These are phyloP conservation scores for Gigaspora rosea DNA, from an alignment of 192 early-diverging fungal genomes.

Conservation along the genomic window DNA sequence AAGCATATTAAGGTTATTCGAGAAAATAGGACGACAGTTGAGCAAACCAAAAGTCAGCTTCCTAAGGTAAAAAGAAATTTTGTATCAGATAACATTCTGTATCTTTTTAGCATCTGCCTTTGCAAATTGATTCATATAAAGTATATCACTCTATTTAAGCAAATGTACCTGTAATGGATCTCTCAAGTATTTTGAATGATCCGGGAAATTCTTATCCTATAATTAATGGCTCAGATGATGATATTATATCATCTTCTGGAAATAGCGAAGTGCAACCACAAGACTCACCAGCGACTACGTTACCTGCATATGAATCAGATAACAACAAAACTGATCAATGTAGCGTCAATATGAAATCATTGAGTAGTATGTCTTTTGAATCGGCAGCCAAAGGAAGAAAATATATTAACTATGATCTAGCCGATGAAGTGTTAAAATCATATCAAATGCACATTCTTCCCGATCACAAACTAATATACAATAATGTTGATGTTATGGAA, in stretches of 20 bases:
- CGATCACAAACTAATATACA: background rate
- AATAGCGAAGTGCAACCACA: background rate
- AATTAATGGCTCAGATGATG: too few relatives aligned
- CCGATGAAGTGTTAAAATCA: conserved; percentile 7
- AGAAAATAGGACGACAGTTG: background rate
- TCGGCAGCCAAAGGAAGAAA: conserved; percentile 5
- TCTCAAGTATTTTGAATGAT: conserved; percentile 19
- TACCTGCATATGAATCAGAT: background rate
- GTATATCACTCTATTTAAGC: background rate
- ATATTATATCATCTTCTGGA: background rate
- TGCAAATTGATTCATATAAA: background rate
- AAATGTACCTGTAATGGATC: conserved; percentile 8
- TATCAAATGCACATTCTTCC: background rate
- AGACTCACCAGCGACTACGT: background rate
- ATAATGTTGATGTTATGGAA: conserved; percentile 2
- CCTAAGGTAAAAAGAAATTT: background rate
- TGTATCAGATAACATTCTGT: background rate
- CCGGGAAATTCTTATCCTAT: background rate
- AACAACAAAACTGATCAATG: background rate
- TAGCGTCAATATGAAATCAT: background rate
- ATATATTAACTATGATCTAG: conserved; percentile 18
- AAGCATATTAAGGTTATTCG: conserved; percentile 4
- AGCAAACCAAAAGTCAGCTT: background rate
- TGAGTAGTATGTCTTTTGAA: background rate
- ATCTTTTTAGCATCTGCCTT: background rate